Base-by-base conservation (phyloP, 768 basidiomycete species). In the Termitomyces sp. region DNA sequence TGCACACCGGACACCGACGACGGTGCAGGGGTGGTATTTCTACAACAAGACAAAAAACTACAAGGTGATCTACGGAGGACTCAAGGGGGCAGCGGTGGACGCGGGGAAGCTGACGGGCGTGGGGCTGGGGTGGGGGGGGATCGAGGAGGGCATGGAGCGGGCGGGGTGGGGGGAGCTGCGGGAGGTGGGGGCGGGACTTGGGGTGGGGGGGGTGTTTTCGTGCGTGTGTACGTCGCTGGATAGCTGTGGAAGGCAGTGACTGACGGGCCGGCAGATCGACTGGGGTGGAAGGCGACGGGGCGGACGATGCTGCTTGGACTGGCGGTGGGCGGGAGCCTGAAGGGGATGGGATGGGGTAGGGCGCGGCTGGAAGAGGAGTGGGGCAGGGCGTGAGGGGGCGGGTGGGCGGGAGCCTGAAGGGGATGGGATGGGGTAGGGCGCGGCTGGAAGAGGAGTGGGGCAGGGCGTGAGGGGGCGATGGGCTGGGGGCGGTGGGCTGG, bases 41-140 rank as follows among this genome's bases (percentile, higher is more conserved):
- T 95, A 96, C 83, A 89, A 92, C 69, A 95, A 95, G 77, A 94
- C 91, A 30, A 96, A 95, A 71, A 95, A 95, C 75, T 95, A 94
- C 77, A 78, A 82, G 63, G 83, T 94, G 62, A 79, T 92, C 65
- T 77, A 85, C 59, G 87, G 80, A 0, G 92, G 81, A 9, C 67
- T 94, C 67, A 82, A 81, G 64, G 84, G 82, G 15, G 92, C 82
- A 6, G 87, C 78, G 1, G 59, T 61, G 55, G 82, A 90, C 50
- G 86, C 79, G 1, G 61, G 69, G 51, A 78, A 75, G 64, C 70
- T 92, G 41, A 73, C 68, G 0, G 51, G 58, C 28, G 60, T 78
- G 55, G 75, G 70, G 11, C 44, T 73, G 37, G 73, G 72, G 15
- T 81, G 76, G 69, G 78, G 76, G 9, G 71, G 70, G 53, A 66